phyloP scores from a whole-genome alignment of 2,329 filamentous ascomycete species.

The Aspergillus fumigatiaffinis region DNA sequence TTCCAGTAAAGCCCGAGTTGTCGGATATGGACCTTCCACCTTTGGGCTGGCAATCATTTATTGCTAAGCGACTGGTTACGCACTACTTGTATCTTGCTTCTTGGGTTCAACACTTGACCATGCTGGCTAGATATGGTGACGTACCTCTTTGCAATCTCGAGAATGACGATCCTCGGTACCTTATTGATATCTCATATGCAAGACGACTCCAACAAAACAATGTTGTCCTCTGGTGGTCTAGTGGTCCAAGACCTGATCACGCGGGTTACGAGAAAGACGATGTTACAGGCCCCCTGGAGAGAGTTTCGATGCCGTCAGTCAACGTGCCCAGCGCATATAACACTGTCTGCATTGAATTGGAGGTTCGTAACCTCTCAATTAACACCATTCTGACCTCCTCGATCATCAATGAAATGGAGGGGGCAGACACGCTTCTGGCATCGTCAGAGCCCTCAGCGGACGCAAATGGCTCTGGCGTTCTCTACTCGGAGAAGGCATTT shows the following conservation, averaged over 20 bases:
- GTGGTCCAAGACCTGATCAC: constrained; percentile 81
- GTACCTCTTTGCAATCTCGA: constrained; percentile 94
- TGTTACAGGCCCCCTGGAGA: constrained; percentile 75
- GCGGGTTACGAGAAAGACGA: constrained; percentile 94
- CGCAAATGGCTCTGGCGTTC: constrained; percentile 60
- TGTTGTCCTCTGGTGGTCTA: constrained; percentile 96
- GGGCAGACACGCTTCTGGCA: constrained; percentile 82
- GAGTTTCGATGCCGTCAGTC: constrained; percentile 83
- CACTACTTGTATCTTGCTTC: constrained; percentile 91
- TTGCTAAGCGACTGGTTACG: constrained; percentile 77
- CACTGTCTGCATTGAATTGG: constrained; percentile 92
- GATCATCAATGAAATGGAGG: constrained; percentile 93
- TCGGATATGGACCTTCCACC: constrained; percentile 84
- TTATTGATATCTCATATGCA: constrained; percentile 95
- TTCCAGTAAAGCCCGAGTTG: constrained; percentile 76
- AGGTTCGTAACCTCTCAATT: constrained; percentile 90
- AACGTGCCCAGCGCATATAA: constrained; percentile 93
- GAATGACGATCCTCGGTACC: constrained; percentile 84
- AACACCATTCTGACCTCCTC: constrained; percentile 97
- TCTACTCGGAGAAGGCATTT: constrained; percentile 86
- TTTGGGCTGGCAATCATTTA: constrained; percentile 87
- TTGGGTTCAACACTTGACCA: constrained; percentile 85
- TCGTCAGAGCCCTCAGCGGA: constrained; percentile 63
- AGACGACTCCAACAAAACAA: constrained; percentile 84
- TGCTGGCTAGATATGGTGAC: constrained; percentile 86